phyloP scores from a whole-genome alignment of 2,329 filamentous ascomycete genomes.

The Xylaria multiplex region DNA sequence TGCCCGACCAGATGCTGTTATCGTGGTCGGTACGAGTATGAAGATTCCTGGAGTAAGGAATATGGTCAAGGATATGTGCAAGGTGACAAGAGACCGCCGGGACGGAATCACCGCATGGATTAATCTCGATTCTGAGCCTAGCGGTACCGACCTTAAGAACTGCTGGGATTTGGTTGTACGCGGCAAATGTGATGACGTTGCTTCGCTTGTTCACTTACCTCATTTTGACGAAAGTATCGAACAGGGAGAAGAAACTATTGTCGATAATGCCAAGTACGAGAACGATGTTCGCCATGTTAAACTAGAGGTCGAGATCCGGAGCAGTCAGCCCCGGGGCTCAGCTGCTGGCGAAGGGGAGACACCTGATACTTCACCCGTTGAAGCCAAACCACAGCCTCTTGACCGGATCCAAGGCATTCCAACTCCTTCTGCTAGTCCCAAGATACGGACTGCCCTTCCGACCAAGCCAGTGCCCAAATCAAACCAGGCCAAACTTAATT shows the following conservation, averaged over 20 bases:
- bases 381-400: constrained; percentile 53
- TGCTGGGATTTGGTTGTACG: constrained; percentile 93
- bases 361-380: constrained; percentile 41
- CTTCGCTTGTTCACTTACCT: constrained; percentile 72
- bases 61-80: constrained; percentile 90
- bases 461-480: constrained; percentile 54
- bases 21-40: constrained; percentile 94
- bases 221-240: constrained; percentile 66
- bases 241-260: constrained; percentile 59
- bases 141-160: constrained; percentile 85
- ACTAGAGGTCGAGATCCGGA: constrained; percentile 57
- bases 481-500: constrained; percentile 64
- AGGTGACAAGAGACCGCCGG: constrained; percentile 80
- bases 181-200: constrained; percentile 89
- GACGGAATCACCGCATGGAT: constrained; percentile 94
- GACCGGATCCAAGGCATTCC: constrained; percentile 62
- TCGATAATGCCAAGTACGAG: constrained; percentile 57
- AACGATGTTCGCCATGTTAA: constrained; percentile 53
- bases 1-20: constrained; percentile 85
- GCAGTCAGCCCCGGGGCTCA: constrained; percentile 38
- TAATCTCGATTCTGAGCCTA: constrained; percentile 86
- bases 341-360: constrained; percentile 42
- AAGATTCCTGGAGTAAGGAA: constrained; percentile 93
- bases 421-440: constrained; percentile 68
- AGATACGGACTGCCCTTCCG: constrained; percentile 54